phyloP scores from a whole-genome alignment of 192 early-diverging fungal genomes.

The Phycomyces nitens region DNA sequence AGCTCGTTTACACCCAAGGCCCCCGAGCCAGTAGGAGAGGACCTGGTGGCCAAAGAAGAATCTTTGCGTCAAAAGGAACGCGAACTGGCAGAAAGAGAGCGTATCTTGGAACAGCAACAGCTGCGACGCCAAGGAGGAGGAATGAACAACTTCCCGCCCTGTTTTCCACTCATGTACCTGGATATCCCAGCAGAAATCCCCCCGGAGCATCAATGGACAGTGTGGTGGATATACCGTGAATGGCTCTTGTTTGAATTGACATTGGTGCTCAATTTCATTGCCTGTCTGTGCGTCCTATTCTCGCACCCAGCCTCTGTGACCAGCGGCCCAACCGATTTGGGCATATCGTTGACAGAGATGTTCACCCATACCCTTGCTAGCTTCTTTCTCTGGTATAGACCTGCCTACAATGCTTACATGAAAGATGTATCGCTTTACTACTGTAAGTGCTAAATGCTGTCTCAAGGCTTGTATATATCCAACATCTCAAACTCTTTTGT shows the following conservation, averaged over 20 bases:
- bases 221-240: constrained; percentile 64
- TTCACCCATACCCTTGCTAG: constrained; percentile 73
- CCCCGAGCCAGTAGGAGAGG: not conserved
- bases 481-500: too few relatives aligned
- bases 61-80: constrained; percentile 72
- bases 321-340: constrained; percentile 71
- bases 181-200: constrained; percentile 75
- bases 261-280: constrained; percentile 73
- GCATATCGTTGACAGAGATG: constrained; percentile 69
- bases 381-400: constrained; percentile 87
- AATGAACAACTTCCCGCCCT: constrained; percentile 74
- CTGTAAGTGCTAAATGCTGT: constrained; percentile 46
- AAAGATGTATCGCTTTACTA: constrained; percentile 85
- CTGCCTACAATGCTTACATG: constrained; percentile 84
- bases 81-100: constrained; percentile 72
- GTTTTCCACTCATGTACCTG: constrained; percentile 80
- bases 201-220: constrained; percentile 53
- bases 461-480: too few relatives aligned
- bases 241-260: constrained; percentile 74
- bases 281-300: constrained; percentile 71
- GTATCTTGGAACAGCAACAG: constrained; percentile 60
- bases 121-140: constrained; percentile 47
- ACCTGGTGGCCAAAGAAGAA: constrained; percentile 48
- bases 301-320: constrained; percentile 60
- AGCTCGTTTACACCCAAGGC: not conserved